Evolutionary conservation across 108 stramenopile species (phyloP), one percentile per base, ranked within the genome.

Genomic region (Fragilariopsis cylindrus): DNA sequence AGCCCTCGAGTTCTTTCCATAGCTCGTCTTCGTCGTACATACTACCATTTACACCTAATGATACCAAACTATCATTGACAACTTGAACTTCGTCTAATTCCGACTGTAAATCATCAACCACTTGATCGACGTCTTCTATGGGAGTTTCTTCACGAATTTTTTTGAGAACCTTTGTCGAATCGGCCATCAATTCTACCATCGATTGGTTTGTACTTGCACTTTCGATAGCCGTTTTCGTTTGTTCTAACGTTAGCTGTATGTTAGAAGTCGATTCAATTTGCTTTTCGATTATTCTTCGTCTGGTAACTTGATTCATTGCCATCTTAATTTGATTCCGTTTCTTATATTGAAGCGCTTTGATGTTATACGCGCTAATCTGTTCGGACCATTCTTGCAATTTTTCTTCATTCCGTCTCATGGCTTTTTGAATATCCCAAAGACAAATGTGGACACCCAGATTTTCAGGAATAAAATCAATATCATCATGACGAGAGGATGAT

Each of bases 341-440:
- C 40, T 48, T 68, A 39, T 48, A 48, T 18, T 4, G 7, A 16
- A 68, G 12, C 16, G 67, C 67, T 52, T 68, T 48, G 39, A 45
- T 44, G 67, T 41, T 68, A 18, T 48, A 68, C 12, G 19, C 48
- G 4, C 30, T 48, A 2, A 44, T 44, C 49, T 50, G 48, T 15
- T 68, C 48, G 45, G 67, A 58, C 70, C 70, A 58, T 7, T 71
- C 69, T 39, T 71, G 56, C 30, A 71, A n/a, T 43, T 71, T 48
- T 19, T 46, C 4, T 43, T 71, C 70, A 30, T 46, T 58, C 45
- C 12, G 7, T 57, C 7, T 44, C 44, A 44, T 56, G 5, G 70
- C 70, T 43, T 7, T 46, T 71, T 71, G 40, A 39, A 71, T 48
- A 19, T 71, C 70, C 57, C 55, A 71, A 5, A 71, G 55, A 8